A percentile compares a stretch with the other conserved stretches of the same genome.
These are phyloP conservation scores for Zygosaccharomyces sapae DNA, from an alignment of 1,139 yeast genomes.

Conservation along the genomic window DNA sequence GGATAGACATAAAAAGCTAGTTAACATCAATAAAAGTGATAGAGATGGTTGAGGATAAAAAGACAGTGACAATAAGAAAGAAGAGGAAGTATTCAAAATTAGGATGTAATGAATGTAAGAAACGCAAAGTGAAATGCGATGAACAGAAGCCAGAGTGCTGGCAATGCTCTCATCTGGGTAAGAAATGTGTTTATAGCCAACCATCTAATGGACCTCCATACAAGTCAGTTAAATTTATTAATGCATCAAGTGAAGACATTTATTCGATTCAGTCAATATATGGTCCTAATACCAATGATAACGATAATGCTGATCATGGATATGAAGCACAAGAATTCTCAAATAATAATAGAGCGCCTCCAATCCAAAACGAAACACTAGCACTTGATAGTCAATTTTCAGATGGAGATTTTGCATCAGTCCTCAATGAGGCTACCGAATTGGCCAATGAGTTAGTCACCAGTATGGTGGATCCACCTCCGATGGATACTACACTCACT, in stretches of 20 bases:
- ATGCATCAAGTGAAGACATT: background rate
- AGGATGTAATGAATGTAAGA: conserved; percentile 43
- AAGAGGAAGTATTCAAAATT: conserved; percentile 36
- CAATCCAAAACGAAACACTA: background rate
- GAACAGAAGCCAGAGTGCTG: conserved; percentile 60
- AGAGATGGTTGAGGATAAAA: background rate
- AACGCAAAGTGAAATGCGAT: conserved; percentile 47
- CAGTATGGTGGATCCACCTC: conserved; percentile 7
- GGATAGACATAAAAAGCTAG: background rate
- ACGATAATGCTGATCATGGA: background rate
- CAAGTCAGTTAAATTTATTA: conserved; percentile 3
- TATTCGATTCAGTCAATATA: background rate
- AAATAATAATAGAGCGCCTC: background rate
- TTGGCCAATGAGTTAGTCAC: conserved; percentile 12
- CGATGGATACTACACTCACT: background rate
- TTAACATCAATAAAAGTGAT: background rate
- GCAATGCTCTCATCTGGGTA: conserved; percentile 41
- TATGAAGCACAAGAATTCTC: too few species aligned
- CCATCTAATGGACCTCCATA: background rate
- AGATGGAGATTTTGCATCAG: conserved; percentile 6
- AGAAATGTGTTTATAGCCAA: conserved; percentile 36
- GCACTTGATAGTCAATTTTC: conserved; percentile 1
- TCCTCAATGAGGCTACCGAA: conserved; percentile 10
- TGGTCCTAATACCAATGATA: background rate
- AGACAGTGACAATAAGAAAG: background rate